phyloP scores from a whole-genome alignment of 768 basidiomycete species.

The Phallus indusiatus region DNA sequence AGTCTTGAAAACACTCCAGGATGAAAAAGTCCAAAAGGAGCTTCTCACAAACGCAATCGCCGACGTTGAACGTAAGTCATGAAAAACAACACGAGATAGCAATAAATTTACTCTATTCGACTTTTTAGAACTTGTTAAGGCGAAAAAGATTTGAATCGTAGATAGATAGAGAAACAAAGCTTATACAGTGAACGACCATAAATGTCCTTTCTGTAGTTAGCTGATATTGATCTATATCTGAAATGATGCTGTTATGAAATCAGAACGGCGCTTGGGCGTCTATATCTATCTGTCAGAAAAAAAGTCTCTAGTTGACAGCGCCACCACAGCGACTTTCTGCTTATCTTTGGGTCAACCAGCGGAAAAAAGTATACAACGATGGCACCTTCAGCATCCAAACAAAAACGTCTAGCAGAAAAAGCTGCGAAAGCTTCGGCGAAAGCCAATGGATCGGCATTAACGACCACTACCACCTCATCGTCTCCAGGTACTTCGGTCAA shows the following conservation, averaged over 20 bases:
- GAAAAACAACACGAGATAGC: neutral
- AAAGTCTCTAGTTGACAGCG: neutral
- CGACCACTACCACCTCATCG: conserved; percentile 33
- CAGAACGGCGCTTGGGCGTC: no score
- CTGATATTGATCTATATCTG: no score
- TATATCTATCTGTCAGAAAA: no score
- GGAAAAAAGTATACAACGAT: conserved; percentile 24
- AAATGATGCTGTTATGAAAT: no score
- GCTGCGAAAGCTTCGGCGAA: conserved; percentile 63
- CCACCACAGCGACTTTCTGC: neutral
- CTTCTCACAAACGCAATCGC: conserved; percentile 69
- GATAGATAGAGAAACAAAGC: no score
- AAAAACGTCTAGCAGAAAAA: conserved; percentile 93
- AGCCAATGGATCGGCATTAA: conserved; percentile 27
- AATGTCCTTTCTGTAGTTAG: no score
- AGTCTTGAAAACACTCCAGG: conserved; percentile 72
- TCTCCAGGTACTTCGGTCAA: conserved; percentile 56
- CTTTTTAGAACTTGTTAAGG: conserved; percentile 74
- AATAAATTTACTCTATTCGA: neutral
- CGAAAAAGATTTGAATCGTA: conserved; percentile 68
- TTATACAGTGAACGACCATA: no score
- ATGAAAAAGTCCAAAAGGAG: conserved; percentile 85
- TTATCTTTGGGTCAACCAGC: neutral
- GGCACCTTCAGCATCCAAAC: conserved; percentile 77
- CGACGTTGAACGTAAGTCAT: conserved; percentile 85